These are phyloP conservation scores for Gymnopilus dilepis DNA, from an alignment of 768 basidiomycete species.

Conservation along the genomic window DNA sequence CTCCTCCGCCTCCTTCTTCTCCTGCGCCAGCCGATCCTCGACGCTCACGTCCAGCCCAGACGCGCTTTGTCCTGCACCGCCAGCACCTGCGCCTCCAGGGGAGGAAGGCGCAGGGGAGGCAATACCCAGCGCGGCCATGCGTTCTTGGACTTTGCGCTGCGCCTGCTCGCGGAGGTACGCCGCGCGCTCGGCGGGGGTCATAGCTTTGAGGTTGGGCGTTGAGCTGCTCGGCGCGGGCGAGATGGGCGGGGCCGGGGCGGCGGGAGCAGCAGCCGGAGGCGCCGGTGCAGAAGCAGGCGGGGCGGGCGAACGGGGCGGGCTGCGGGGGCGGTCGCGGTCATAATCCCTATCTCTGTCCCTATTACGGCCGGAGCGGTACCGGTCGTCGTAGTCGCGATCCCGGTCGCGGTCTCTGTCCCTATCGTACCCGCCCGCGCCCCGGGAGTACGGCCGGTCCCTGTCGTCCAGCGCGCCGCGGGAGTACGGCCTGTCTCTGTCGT, in stretches of 20 bases:
- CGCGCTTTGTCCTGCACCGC: conserved; percentile 37
- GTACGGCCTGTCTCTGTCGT: conserved; percentile 30
- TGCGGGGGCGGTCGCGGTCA: conserved; percentile 48
- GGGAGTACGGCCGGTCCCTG: conserved; percentile 41
- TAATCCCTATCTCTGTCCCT: conserved; percentile 19
- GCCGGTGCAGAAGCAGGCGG: conserved; percentile 54
- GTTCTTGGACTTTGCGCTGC: conserved; percentile 78
- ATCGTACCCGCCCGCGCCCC: conserved; percentile 19
- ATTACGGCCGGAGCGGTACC: conserved; percentile 15
- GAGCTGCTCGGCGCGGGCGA: not conserved
- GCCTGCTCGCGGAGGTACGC: conserved; percentile 83
- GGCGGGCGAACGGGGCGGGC: conserved; percentile 50
- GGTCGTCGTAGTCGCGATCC: conserved; percentile 39
- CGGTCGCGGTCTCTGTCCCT: conserved; percentile 13
- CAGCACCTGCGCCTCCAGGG: not conserved
- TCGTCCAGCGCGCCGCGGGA: conserved; percentile 26
- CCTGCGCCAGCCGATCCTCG: conserved; percentile 82
- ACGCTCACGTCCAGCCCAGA: conserved; percentile 73
- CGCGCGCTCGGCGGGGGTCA: conserved; percentile 84
- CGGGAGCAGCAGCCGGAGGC: conserved; percentile 52
- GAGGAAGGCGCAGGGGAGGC: not conserved
- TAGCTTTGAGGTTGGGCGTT: conserved; percentile 66
- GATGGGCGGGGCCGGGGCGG: conserved; percentile 55
- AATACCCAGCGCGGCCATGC: conserved; percentile 80
- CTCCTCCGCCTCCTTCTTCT: conserved; percentile 91